Evolutionary conservation across 208 protist genomes (phyloP).

Genomic region (Leishmania aethiopica): DNA sequence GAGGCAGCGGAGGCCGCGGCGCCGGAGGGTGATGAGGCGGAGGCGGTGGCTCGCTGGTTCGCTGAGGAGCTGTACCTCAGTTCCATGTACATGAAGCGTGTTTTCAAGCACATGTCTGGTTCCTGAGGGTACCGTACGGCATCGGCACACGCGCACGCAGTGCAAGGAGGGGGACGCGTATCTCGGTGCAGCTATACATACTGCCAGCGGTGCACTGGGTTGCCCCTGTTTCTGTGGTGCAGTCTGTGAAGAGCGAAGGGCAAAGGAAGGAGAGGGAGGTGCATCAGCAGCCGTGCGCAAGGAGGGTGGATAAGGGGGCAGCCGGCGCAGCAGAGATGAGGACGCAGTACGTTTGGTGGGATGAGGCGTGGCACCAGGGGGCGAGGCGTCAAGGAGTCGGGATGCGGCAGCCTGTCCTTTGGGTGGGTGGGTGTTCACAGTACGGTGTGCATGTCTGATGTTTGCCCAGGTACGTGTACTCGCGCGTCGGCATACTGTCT

Average conservation of each 20-base stretch:
- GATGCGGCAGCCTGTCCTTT: background rate
- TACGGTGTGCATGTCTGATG: background rate
- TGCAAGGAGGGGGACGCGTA: background rate
- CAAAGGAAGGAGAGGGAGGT: background rate
- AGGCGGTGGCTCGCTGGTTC: conserved; percentile 21
- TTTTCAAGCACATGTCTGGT: conserved; percentile 25
- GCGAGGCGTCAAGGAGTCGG: background rate
- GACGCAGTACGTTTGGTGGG: background rate
- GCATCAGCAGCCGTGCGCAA: background rate
- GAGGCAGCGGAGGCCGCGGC: background rate
- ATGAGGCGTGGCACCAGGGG: background rate
- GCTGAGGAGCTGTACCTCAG: conserved; percentile 32
- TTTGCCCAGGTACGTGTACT: conserved; percentile 6
- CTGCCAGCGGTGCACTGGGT: background rate
- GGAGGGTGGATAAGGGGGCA: background rate
- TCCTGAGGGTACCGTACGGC: conserved; percentile 1
- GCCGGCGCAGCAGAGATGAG: background rate
- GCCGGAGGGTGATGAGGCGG: background rate
- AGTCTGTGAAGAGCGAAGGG: background rate
- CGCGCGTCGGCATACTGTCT: background rate
- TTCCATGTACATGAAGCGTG: conserved; percentile 41
- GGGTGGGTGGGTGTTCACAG: background rate
- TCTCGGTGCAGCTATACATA: background rate
- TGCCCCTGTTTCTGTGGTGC: background rate
- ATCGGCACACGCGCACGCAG: background rate